These are phyloP conservation scores for Ophiosphaerella korrae DNA, from an alignment of 2,329 filamentous ascomycete species.

Conservation along the genomic window DNA sequence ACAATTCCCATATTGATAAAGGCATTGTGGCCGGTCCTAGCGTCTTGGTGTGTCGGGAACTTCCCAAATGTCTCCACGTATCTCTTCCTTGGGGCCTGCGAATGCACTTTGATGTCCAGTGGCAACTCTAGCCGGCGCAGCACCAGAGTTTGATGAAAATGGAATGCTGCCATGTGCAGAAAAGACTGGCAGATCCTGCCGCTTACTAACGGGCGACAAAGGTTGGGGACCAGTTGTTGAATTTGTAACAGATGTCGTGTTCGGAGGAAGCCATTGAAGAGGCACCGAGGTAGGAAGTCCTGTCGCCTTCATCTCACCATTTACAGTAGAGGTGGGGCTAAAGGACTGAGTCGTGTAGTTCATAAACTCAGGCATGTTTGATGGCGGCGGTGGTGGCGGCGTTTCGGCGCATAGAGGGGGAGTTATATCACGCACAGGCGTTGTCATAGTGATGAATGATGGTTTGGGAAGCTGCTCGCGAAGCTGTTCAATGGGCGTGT, in stretches of 20 bases:
- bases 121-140: constrained; percentile 23
- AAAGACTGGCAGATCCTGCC: constrained; percentile 56
- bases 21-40: constrained; percentile 7
- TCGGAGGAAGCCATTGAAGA: constrained; percentile 41
- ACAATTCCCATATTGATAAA: background rate
- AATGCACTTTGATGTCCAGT: constrained; percentile 4
- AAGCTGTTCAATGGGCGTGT: constrained; percentile 44
- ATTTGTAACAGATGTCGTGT: constrained; percentile 23
- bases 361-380: constrained; percentile 39
- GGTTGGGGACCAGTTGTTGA: constrained; percentile 14
- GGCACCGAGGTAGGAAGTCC: constrained; percentile 22
- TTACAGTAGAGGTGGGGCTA: constrained; percentile 6
- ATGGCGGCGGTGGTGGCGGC: constrained; percentile 45
- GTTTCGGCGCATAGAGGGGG: constrained; percentile 44
- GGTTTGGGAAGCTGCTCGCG: constrained; percentile 44
- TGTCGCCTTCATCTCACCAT: background rate
- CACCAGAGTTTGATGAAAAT: constrained; percentile 35
- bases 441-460: constrained; percentile 32
- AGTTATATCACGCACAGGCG: constrained; percentile 23
- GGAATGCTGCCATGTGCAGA: constrained; percentile 48
- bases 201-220: constrained; percentile 42
- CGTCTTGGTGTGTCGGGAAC: constrained; percentile 51
- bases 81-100: constrained; percentile 6
- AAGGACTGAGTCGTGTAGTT: constrained; percentile 35
- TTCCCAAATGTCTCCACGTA: constrained; percentile 49